Evolutionary conservation across 805 yeast species (phyloP), one percentile per base, ranked within the genome.

Genomic region (Zygoascus biomembranicola): DNA sequence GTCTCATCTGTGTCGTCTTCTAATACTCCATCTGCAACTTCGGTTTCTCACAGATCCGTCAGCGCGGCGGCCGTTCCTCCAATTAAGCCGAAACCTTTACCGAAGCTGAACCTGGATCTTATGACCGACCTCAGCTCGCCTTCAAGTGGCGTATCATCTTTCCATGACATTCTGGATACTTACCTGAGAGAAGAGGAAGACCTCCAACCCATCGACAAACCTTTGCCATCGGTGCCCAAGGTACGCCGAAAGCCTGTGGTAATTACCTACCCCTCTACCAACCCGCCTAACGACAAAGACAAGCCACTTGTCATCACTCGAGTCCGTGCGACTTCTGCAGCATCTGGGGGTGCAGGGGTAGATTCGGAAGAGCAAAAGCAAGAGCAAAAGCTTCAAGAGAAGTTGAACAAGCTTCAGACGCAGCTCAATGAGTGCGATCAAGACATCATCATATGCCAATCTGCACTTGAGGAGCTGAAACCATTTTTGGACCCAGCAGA

Each of bases 371-470:
- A 20, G 13, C 20, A 20, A 16, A 9, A 23, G 14, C 23, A 23
- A 16, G 47, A 45, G 11, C 28, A 14, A 11, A 47, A 52, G 31
- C 43, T 20, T 8, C 28, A 52, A 39, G 43, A 41, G 31, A 53
- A 53, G 35, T 32, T 53, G 47, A 52, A 49, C 5, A 43, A 37
- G 18, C 43, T 53, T 20, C 49, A 53, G 23, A n/a, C 43, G 18
- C 52, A 53, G 9, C 47, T 53, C 26, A 46, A 44, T 31, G 41
- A 14, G 18, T 31, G 14, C 26, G 42, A 46, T 5, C 39, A 32
- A 32, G 49, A 32, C 14, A 46, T 46, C 13, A 23, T 8, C 14
- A 19, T 8, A 18, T 46, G 49, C 23, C 16, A 32, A 46, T n/a
- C 32, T 13, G 45, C 26, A 5, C n/a, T 46, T 2, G 23, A 16